Evolutionary conservation across 345 rosid species (phyloP).

Genomic region (Lenwebbia sp.): DNA sequence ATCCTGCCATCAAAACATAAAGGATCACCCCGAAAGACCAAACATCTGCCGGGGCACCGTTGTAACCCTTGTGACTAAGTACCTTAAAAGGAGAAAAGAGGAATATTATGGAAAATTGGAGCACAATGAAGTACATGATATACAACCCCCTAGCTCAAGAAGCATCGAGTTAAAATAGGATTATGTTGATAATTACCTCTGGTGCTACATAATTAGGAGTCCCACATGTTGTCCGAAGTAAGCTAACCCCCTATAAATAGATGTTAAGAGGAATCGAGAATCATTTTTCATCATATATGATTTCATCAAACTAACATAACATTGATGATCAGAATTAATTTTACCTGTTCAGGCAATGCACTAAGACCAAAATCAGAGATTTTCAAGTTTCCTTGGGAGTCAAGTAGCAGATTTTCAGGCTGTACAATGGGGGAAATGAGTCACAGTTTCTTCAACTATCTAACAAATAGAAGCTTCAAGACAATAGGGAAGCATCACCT

Average conservation of each 20-base stretch:
- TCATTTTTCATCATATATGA: background rate
- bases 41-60: constrained; percentile 91
- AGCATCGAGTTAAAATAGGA: background rate
- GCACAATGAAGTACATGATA: background rate
- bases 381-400: constrained; percentile 84
- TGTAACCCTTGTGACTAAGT: constrained; percentile 92
- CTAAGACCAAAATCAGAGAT: constrained; percentile 97
- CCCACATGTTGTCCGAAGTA: constrained; percentile 90
- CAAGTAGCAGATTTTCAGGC: constrained; percentile 96
- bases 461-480: background rate
- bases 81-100: constrained; percentile 37
- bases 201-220: constrained; percentile 98
- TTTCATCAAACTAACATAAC: background rate
- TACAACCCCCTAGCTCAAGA: background rate
- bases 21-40: constrained; percentile 99
- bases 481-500: constrained; percentile 29
- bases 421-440: constrained; percentile 12
- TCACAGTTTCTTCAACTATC: constrained; percentile 3
- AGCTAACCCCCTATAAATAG: constrained; percentile 56
- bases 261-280: background rate
- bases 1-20: constrained; percentile 91
- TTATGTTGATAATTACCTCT: constrained; percentile 41
- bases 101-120: background rate
- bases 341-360: constrained; percentile 80
- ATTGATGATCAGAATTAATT: background rate